Base-by-base conservation (phyloP, 2,329 filamentous ascomycete species). In the Sporothrix sp. region DNA sequence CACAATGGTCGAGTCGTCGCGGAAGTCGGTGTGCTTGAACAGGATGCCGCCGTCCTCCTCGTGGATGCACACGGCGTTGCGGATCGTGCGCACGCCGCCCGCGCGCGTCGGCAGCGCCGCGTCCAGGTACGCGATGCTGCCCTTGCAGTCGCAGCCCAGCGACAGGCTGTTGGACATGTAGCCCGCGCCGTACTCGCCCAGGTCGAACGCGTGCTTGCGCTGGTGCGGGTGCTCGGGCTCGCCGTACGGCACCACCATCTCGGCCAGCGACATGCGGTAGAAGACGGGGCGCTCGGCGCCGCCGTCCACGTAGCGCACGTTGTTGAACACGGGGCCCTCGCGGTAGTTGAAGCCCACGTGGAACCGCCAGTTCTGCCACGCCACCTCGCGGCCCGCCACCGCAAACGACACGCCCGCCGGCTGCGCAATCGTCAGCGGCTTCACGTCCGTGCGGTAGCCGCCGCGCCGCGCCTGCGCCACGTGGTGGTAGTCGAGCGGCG, bases 301-400 rank as follows among this genome's bases (percentile, higher is more conserved):
- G 66, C 87, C 86, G 68, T 96, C 90, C 59, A 88, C 90, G 69
- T 85, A 95, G 3, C 82, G 86, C 63, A 95, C 89, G 68, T 95
- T 88, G 66, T 86, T 93, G 7, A 96, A 73, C 2, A 95, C 85
- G 58, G 95, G 84, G 20, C 90, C 90, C 68, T 96, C 90, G 23
- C 87, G 79, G 70, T 95, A 93, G 73, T 95, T 95, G 77, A 95
- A 96, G 21, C 90, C 90, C 53, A 96, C 79, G 65, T 95, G 90
- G 57, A 95, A 79, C 60, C 79, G 91, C 85, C 88, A 96, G 63
- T 94, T 95, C 66, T 95, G 89, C 90, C 90, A 95, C 57, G 81
- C 79, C 46, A 95, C 75, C 40, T 79, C 78, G 10, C 87, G 72
- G 1, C 87, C 87, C 3, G 48, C 40, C 7, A 55, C 27, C 3